These are phyloP conservation scores for Salmacisia buchloeana DNA, from an alignment of 1,284 basidiomycete genomes.

Conservation along the genomic window DNA sequence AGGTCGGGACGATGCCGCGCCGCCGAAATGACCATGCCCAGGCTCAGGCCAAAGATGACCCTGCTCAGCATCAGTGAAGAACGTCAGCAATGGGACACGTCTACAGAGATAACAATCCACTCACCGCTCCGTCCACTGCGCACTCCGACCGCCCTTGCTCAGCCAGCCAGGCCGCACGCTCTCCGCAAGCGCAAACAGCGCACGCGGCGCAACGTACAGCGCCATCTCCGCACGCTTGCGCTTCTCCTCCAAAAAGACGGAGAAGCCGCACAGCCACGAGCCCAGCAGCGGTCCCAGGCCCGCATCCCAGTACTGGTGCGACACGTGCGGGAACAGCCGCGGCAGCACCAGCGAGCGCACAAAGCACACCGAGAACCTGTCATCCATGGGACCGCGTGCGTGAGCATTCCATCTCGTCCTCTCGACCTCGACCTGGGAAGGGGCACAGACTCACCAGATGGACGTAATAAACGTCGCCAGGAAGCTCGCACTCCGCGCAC, in stretches of 20 bases:
- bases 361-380: slow-evolving; percentile 36
- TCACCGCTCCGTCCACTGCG: slow-evolving; percentile 32
- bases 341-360: slow-evolving; percentile 28
- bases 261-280: slow-evolving; percentile 29
- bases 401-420: neutral
- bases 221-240: slow-evolving; percentile 52
- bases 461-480: slow-evolving; percentile 51
- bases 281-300: slow-evolving; percentile 25
- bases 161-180: slow-evolving; percentile 32
- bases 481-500: slow-evolving; percentile 49
- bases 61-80: neutral
- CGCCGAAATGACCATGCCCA: slow-evolving; percentile 31
- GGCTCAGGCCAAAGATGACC: slow-evolving; percentile 27
- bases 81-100: too few species aligned
- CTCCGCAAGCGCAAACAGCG: slow-evolving; percentile 45
- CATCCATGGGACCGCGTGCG: neutral
- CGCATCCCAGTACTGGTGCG: slow-evolving; percentile 21
- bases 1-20: slow-evolving; percentile 33
- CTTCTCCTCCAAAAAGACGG: slow-evolving; percentile 51
- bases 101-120: neutral
- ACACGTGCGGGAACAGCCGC: slow-evolving; percentile 27
- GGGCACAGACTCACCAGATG: slow-evolving; percentile 36
- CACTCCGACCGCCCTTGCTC: slow-evolving; percentile 23
- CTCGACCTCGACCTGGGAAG: neutral
- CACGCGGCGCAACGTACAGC: slow-evolving; percentile 51